phyloP scores from a whole-genome alignment of 1,284 basidiomycete species.

The Ustilago lituana region DNA sequence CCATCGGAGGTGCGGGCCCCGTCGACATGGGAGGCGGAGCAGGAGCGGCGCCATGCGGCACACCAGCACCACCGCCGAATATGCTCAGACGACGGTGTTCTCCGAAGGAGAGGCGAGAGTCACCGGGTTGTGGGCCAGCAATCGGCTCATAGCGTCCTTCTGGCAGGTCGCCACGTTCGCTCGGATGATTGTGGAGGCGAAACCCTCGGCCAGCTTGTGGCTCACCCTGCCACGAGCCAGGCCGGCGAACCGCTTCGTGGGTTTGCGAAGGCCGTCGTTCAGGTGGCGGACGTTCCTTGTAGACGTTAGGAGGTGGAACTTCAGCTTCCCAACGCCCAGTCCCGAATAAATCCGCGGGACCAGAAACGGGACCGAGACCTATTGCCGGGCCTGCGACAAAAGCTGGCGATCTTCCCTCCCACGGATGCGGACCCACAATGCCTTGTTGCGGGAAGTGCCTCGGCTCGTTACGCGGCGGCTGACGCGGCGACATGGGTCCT shows the following conservation, averaged over 20 bases:
- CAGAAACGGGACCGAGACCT: background rate
- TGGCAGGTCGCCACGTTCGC: conserved; percentile 5
- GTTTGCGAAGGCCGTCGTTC: conserved; percentile 25
- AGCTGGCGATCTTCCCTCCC: conserved; percentile 13
- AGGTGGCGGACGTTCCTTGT: conserved; percentile 7
- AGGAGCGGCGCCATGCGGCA: background rate
- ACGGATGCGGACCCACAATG: conserved; percentile 5
- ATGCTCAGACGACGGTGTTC: conserved; percentile 23
- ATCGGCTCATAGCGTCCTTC: conserved; percentile 19
- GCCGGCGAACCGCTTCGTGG: conserved; percentile 11
- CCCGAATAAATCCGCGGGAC: conserved; percentile 9
- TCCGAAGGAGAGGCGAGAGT: conserved; percentile 7
- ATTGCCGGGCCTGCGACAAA: conserved; percentile 2
- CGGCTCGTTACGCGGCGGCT: conserved; percentile 14
- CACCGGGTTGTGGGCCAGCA: background rate
- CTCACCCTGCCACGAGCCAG: conserved; percentile 25
- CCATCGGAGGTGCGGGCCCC: background rate
- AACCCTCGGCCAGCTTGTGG: conserved; percentile 7
- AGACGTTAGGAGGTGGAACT: background rate
- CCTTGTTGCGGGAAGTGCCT: conserved; percentile 11
- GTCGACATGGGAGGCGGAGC: conserved; percentile 1
- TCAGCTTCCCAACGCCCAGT: conserved; percentile 24
- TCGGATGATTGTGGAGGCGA: conserved; percentile 1
- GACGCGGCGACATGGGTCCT: conserved; percentile 26
- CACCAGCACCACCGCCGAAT: conserved; percentile 8